Evolutionary conservation across 306 rosid genomes (phyloP).

Genomic region (Rosa lucieae): DNA sequence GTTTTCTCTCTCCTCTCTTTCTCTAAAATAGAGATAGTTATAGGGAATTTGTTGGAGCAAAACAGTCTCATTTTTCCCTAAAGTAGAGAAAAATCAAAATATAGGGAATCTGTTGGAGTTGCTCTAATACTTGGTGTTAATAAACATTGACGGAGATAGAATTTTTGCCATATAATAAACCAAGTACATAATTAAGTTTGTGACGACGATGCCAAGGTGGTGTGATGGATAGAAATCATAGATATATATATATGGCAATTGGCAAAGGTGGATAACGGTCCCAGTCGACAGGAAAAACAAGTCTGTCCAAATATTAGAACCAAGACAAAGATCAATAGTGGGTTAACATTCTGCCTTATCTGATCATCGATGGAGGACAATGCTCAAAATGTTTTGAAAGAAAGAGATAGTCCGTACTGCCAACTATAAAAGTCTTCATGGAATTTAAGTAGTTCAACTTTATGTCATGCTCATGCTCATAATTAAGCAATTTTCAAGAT

Average conservation of each 20-base stretch:
- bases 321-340: not conserved
- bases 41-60: no score
- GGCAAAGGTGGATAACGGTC: not conserved
- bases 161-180: no score
- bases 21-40: no score
- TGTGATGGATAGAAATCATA: not conserved
- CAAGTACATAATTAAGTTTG: not conserved
- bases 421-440: not conserved
- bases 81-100: no score
- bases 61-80: no score
- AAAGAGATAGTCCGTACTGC: not conserved
- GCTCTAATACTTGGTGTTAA: no score
- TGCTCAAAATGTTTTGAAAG: not conserved
- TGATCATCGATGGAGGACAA: not conserved
- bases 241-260: not conserved
- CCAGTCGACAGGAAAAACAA: constrained; percentile 4
- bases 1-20: no score
- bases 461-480: constrained; percentile 10
- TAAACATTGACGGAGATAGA: no score
- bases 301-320: not conserved
- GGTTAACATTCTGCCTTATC: constrained; percentile 25
- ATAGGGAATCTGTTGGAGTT: no score
- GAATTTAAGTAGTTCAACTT: not conserved
- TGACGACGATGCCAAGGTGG: not conserved
- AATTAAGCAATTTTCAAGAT: not conserved